Base-by-base conservation (phyloP, 495 filamentous ascomycete species). In the Mycothermus thermophilus region DNA sequence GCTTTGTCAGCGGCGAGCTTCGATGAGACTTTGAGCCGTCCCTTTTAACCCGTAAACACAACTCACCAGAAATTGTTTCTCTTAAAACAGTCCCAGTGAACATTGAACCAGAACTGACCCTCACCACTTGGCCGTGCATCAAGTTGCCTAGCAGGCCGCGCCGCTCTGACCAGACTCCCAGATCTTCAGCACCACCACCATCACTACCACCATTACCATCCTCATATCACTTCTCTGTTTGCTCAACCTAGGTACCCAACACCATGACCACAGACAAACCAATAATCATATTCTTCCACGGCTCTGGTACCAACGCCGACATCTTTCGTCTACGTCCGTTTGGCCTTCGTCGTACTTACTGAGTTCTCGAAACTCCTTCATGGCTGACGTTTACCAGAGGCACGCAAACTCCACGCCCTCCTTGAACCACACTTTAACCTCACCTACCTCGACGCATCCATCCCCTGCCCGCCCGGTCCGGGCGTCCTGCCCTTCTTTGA, bases 261-360 rank as follows among this genome's bases (percentile, higher is more conserved):
- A 15, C 22, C 11, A 19, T 12, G 10, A 22, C 14, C 30, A 24
- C 8, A 18, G 31, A 29, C 30, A 40, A 30, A 24, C 47, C 48
- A n/a, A 50, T 38, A 31, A 42, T 52, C 22, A 42, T 54, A 18
- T 45, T 43, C 40, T 43, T 52, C 26, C 46, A 52, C 43, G 50
- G 50, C 38, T 38, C 28, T 18, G 40, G 51, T 40, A 46, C 42
- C 5, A 50, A 44, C 25, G 30, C 43, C 5, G 17, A 20, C 7
- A 57, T 57, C 33, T 57, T 57, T 29, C 39, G 34, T 9, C 33
- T 55, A 35, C 54, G 10, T 20, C n/a, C 13, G 5, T 8, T 17
- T 12, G 12, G 9, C 24, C 24, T 12, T 3, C 10, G 3, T 12
- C 24, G 8, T 12, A 10, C 5, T 10, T 24, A 5, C 22, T 24